These are phyloP conservation scores for Lodderomyces theae DNA, from an alignment of 1,139 yeast species.

Conservation along the genomic window DNA sequence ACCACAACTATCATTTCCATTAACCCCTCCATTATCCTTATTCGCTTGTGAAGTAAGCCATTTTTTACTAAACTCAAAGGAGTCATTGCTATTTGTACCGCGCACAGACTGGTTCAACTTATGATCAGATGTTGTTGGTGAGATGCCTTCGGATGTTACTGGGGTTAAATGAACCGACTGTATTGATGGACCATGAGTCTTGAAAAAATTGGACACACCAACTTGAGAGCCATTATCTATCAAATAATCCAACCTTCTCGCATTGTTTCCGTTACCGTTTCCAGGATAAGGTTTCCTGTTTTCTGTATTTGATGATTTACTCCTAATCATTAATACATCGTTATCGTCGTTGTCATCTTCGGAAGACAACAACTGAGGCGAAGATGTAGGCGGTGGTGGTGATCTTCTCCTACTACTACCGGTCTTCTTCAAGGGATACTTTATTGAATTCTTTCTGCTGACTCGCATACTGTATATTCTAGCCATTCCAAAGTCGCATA, in stretches of 20 bases:
- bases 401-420: constrained; percentile 3
- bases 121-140: constrained; percentile 8
- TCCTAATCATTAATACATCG: constrained; percentile 33
- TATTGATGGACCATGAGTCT: constrained; percentile 35
- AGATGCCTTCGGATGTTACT: constrained; percentile 18
- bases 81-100: neutral
- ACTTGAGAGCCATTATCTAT: constrained; percentile 34
- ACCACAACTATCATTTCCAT: too few species aligned
- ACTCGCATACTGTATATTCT: constrained; percentile 33
- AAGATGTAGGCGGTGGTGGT: neutral
- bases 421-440: constrained; percentile 4
- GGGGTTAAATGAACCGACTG: constrained; percentile 38
- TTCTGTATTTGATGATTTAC: constrained; percentile 44
- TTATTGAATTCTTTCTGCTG: constrained; percentile 25
- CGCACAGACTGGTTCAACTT: neutral
- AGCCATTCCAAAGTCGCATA: constrained; percentile 91
- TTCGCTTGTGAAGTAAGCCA: constrained; percentile 6
- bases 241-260: constrained; percentile 16
- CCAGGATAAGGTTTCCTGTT: constrained; percentile 35
- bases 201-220: constrained; percentile 28
- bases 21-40: constrained; percentile 5
- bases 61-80: constrained; percentile 10
- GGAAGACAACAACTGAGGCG: neutral
- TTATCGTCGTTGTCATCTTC: constrained; percentile 8
- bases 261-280: constrained; percentile 28